Percentiles rank a stretch among this genome's conserved stretches.
phyloP scores from a whole-genome alignment of 1,284 basidiomycete species.

The Ustilago shanxiensis region DNA sequence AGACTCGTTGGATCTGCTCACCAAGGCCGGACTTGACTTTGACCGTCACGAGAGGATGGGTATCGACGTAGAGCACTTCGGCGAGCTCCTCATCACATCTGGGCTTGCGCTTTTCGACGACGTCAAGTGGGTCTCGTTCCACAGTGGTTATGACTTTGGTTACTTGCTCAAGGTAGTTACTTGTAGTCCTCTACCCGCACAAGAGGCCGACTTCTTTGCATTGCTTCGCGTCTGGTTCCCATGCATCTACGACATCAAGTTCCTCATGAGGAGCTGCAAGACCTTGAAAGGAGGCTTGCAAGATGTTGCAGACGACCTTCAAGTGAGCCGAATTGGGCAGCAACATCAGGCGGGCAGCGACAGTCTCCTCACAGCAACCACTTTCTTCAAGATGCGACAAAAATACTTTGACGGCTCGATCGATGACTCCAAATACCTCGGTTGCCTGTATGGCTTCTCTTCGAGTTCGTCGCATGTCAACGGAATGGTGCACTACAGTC shows the following conservation, averaged over 20 bases:
- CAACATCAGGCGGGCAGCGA: constrained; percentile 98
- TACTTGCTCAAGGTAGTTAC: constrained; percentile 97
- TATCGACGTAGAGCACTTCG: constrained; percentile 93
- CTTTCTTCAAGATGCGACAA: constrained; percentile 95
- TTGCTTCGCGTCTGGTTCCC: constrained; percentile 94
- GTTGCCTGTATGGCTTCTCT: constrained; percentile 67
- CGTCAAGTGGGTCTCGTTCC: constrained; percentile 97
- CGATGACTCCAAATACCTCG: constrained; percentile 73
- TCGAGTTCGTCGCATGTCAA: constrained; percentile 56
- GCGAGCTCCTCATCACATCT: constrained; percentile 95
- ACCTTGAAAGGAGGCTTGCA: constrained; percentile 92
- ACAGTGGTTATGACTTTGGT: constrained; percentile 99
- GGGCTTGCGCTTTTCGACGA: constrained; percentile 90
- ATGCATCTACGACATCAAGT: constrained; percentile 97
- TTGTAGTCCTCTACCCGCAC: constrained; percentile 84
- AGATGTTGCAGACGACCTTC: constrained; percentile 93
- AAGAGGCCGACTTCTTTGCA: constrained; percentile 91
- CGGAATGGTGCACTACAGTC: constrained; percentile 53
- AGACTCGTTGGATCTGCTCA: constrained; percentile 92
- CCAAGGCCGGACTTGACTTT: constrained; percentile 96
- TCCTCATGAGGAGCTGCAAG: constrained; percentile 90
- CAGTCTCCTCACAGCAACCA: constrained; percentile 88
- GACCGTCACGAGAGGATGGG: constrained; percentile 91
- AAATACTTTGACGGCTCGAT: constrained; percentile 89
- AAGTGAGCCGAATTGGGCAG: constrained; percentile 87